Evolutionary conservation across 148 eudicot genomes (phyloP).

Genomic region (Selenicereus undatus): DNA sequence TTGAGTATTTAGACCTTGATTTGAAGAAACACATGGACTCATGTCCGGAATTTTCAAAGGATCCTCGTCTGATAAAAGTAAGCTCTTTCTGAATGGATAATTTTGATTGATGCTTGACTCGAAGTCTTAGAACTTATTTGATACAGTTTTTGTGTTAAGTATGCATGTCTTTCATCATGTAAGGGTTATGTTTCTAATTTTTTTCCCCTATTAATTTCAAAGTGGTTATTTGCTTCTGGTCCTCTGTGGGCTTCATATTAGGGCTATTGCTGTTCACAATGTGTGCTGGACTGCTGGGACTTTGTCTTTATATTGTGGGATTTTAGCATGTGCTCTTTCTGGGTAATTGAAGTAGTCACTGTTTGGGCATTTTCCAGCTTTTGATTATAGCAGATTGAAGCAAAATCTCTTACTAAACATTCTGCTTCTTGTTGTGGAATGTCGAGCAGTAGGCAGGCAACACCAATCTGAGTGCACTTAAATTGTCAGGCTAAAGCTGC

Average conservation of each 20-base stretch:
- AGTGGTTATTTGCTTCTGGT: not conserved
- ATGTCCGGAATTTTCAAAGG: slow-evolving; percentile 81
- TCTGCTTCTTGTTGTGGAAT: slow-evolving; percentile 9
- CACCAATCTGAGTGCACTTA: not conserved
- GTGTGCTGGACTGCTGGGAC: not conserved
- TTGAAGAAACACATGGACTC: slow-evolving; percentile 98
- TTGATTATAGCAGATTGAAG: not conserved
- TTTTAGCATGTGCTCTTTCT: not conserved
- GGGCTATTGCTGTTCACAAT: not conserved
- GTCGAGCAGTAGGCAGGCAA: not conserved
- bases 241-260: no score
- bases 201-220: not conserved
- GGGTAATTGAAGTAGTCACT: not conserved
- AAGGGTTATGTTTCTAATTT: not conserved
- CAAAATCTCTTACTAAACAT: not conserved
- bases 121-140: slow-evolving; percentile 2
- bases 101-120: not conserved
- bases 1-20: slow-evolving; percentile 96
- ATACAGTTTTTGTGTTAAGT: not conserved
- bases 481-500: not conserved
- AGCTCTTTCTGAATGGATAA: slow-evolving; percentile 25
- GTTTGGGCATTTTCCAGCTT: not conserved
- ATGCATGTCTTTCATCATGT: not conserved
- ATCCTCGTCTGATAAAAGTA: slow-evolving; percentile 77
- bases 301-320: not conserved